Percentiles rank a stretch among this genome's conserved stretches.
Conservation (phyloP, 1,284 basidiomycete genomes). For the Flammula alnicola region DNA sequence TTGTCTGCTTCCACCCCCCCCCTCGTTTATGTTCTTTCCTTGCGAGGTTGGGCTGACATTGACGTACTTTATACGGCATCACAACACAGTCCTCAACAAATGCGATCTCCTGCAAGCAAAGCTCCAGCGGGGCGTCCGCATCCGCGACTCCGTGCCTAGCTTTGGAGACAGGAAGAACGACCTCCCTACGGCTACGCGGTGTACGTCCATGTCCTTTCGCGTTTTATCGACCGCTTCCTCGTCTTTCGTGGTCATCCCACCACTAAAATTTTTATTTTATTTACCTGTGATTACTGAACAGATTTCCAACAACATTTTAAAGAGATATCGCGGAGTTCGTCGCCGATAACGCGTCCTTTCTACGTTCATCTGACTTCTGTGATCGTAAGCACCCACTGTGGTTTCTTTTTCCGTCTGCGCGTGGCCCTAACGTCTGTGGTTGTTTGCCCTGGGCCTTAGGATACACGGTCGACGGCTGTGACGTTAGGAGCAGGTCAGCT, state of each 20-base stretch:
- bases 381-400: slow-evolving; percentile 52
- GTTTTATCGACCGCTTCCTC: neutral
- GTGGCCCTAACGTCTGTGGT: slow-evolving; percentile 8
- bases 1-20: neutral
- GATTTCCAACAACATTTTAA: slow-evolving; percentile 72
- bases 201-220: slow-evolving; percentile 43
- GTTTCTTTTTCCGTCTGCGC: slow-evolving; percentile 4
- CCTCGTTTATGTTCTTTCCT: no score
- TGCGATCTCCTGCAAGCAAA: slow-evolving; percentile 73
- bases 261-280: neutral
- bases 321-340: slow-evolving; percentile 61
- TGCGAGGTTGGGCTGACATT: no score
- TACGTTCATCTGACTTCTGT: slow-evolving; percentile 77
- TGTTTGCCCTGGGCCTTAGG: slow-evolving; percentile 42
- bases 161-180: slow-evolving; percentile 68
- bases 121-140: slow-evolving; percentile 59
- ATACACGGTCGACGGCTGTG: slow-evolving; percentile 69
- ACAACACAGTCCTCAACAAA: slow-evolving; percentile 58
- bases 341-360: slow-evolving; percentile 66
- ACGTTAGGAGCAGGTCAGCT: slow-evolving; percentile 63
- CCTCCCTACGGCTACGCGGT: slow-evolving; percentile 57
- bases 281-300: slow-evolving; percentile 29
- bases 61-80: slow-evolving; percentile 21
- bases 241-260: neutral
- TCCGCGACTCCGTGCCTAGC: slow-evolving; percentile 65